Base-by-base conservation (phyloP, 176 grass and related monocot genomes). In the Juncus inflexus region DNA sequence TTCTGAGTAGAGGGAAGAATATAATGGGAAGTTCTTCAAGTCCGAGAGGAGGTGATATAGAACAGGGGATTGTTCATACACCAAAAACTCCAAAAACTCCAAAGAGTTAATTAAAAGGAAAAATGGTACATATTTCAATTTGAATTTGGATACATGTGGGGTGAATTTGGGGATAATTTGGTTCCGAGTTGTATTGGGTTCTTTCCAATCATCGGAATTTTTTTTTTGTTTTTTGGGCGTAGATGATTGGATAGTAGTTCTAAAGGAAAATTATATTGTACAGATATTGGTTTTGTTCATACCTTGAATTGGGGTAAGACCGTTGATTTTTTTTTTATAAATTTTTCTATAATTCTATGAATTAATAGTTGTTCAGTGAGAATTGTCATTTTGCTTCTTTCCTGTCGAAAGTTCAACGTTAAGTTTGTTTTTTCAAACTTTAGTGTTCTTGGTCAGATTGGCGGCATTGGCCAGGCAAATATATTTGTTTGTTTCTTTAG, bases 1-100 rank as follows among this genome's bases (percentile, higher is more conserved):
- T 90, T 2, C 72, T 87, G 41, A 96, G 91, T 61, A 64, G 84
- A 4, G 91, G 91, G 53, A 90, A 83, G 73, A 78, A 87, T 64
- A 79, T 83, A 12, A 79, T 1, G 82, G 65, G 4, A 63, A 80
- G 10, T 16, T 80, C 3, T 78, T 72, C 52, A 73, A 87, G 83
- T 74, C 83, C 91, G 11, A 71, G 79, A 58, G 79, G 63, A 63
- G 38, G 67, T 11, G 91, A 96, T 80, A 61, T 96, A 71, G 91
- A 90, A 74, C 91, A 96, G 56, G 91, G 87, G 37, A 28, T 83
- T 62, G 61, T 64, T 72, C 68, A 37, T 19, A 72, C 80, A 42
- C 72, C 87, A 3, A 85, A 77, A 75, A 86, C 85, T 0, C 72
- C 87, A 3, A 85, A 77, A 75, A 86, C 85, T 0, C 85, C 85